Evolutionary conservation across 371 early-diverging fungal genomes (phyloP).

Genomic region (Rhizopus delemar): DNA sequence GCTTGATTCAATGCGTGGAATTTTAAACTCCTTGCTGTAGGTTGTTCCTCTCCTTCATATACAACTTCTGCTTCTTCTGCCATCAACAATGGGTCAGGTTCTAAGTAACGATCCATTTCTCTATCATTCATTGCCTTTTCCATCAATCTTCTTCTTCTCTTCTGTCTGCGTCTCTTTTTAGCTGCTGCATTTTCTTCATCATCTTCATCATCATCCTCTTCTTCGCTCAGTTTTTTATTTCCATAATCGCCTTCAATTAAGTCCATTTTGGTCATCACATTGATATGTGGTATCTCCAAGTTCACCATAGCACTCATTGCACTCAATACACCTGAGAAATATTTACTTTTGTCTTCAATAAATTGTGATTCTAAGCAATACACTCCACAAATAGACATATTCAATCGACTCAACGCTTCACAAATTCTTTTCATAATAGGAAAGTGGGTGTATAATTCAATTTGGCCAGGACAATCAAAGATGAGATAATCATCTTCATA

Average conservation of each 20-base stretch:
- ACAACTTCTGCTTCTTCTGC: slow-evolving; percentile 73
- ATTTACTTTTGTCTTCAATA: slow-evolving; percentile 92
- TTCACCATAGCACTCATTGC: slow-evolving; percentile 95
- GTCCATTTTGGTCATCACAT: slow-evolving; percentile 98
- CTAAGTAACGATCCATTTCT: slow-evolving; percentile 72
- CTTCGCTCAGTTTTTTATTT: slow-evolving; percentile 30
- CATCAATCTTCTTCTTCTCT: slow-evolving; percentile 35
- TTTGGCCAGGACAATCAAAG: slow-evolving; percentile 99
- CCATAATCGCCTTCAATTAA: slow-evolving; percentile 64
- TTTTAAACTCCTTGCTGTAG: slow-evolving; percentile 59
- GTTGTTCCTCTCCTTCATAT: slow-evolving; percentile 24
- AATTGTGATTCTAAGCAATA: slow-evolving; percentile 95
- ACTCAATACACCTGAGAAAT: slow-evolving; percentile 92
- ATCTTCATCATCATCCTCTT: slow-evolving; percentile 29
- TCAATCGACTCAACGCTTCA: slow-evolving; percentile 66
- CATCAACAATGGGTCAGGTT: slow-evolving; percentile 85
- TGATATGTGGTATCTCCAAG: slow-evolving; percentile 94
- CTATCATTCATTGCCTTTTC: slow-evolving; percentile 46
- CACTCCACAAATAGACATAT: slow-evolving; percentile 84
- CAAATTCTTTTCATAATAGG: slow-evolving; percentile 88
- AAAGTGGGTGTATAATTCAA: slow-evolving; percentile 99
- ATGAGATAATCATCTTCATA: slow-evolving; percentile 96
- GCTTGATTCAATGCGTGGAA: slow-evolving; percentile 88
- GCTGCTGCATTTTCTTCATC: slow-evolving; percentile 26
- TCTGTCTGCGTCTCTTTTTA: slow-evolving; percentile 35